These are phyloP conservation scores for Dacryopinax spathularia DNA, from an alignment of 768 basidiomycete genomes.

Conservation along the genomic window DNA sequence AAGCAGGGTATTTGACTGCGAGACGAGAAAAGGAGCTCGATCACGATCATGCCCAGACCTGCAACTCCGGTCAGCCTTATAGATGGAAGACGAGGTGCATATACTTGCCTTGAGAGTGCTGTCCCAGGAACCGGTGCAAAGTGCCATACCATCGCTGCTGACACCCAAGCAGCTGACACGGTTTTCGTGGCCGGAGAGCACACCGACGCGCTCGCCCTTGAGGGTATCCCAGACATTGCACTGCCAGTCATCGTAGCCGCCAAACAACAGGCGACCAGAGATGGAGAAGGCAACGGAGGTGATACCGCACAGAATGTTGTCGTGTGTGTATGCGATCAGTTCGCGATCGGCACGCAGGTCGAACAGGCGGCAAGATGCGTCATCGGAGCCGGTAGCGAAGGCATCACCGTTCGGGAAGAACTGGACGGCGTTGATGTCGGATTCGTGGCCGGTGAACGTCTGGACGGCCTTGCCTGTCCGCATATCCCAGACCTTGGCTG, in stretches of 20 bases:
- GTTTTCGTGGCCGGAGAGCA: slow-evolving; percentile 96
- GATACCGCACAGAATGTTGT: slow-evolving; percentile 97
- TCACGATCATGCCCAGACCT: slow-evolving; percentile 67
- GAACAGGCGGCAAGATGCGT: slow-evolving; percentile 94
- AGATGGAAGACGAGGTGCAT: slow-evolving; percentile 2
- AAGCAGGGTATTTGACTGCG: not conserved
- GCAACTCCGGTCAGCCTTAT: slow-evolving; percentile 11
- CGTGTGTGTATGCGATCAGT: slow-evolving; percentile 91
- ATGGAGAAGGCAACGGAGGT: slow-evolving; percentile 98
- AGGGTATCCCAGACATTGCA: slow-evolving; percentile 99
- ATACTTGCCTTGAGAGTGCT: slow-evolving; percentile 77
- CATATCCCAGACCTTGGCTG: slow-evolving; percentile 98
- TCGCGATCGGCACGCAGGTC: slow-evolving; percentile 97
- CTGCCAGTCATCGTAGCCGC: slow-evolving; percentile 99
- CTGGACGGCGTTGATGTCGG: slow-evolving; percentile 98
- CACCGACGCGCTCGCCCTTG: slow-evolving; percentile 95
- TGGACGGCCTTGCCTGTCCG: slow-evolving; percentile 94
- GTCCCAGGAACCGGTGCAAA: slow-evolving; percentile 98
- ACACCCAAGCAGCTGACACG: slow-evolving; percentile 93
- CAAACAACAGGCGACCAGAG: slow-evolving; percentile 92
- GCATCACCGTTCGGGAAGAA: slow-evolving; percentile 99
- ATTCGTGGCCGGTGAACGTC: slow-evolving; percentile 96
- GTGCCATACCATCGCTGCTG: slow-evolving; percentile 90
- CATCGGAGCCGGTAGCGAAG: slow-evolving; percentile 96
- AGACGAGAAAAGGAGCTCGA: not conserved